phyloP scores from a whole-genome alignment of 352 stramenopile genomes.

The Phytophthora kernoviae region DNA sequence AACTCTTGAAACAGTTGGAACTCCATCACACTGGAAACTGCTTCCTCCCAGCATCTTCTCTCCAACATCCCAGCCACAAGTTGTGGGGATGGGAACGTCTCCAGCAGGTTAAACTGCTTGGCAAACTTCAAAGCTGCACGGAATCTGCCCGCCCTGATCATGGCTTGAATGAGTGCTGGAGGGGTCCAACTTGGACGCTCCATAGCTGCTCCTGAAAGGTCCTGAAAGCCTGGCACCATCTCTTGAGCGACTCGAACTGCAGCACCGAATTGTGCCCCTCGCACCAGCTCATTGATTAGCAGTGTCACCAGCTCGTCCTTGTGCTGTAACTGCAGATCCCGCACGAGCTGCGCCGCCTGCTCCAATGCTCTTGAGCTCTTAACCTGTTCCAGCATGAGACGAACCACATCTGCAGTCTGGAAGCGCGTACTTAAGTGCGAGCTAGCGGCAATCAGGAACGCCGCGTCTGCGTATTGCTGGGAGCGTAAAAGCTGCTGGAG shows the following conservation, averaged over 20 bases:
- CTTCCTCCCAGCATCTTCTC: conserved; percentile 68
- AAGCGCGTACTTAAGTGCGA: conserved; percentile 63
- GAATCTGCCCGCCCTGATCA: conserved; percentile 78
- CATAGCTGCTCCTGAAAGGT: conserved; percentile 28
- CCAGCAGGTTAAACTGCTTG: conserved; percentile 80
- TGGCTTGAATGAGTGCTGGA: conserved; percentile 79
- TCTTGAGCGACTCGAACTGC: conserved; percentile 81
- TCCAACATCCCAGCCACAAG: conserved; percentile 78
- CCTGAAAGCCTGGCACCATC: conserved; percentile 77
- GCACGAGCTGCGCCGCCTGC: conserved; percentile 72
- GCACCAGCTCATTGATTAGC: conserved; percentile 82
- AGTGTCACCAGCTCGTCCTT: conserved; percentile 85
- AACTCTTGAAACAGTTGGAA: conserved; percentile 75
- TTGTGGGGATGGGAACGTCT: conserved; percentile 66
- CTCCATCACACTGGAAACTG: conserved; percentile 76
- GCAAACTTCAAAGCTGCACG: conserved; percentile 77
- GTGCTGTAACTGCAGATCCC: conserved; percentile 66
- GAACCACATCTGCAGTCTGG: conserved; percentile 79
- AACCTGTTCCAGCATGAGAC: conserved; percentile 63
- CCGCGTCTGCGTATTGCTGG: conserved; percentile 59
- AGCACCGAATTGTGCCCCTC: conserved; percentile 63
- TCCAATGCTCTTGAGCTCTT: conserved; percentile 52
- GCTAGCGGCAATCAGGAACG: conserved; percentile 68
- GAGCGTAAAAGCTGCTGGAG: conserved; percentile 62
- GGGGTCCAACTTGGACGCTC: conserved; percentile 72